Percentiles rank a stretch among this genome's conserved stretches.
Conservation (phyloP, 768 basidiomycete genomes). For the Calvatia gigantea region DNA sequence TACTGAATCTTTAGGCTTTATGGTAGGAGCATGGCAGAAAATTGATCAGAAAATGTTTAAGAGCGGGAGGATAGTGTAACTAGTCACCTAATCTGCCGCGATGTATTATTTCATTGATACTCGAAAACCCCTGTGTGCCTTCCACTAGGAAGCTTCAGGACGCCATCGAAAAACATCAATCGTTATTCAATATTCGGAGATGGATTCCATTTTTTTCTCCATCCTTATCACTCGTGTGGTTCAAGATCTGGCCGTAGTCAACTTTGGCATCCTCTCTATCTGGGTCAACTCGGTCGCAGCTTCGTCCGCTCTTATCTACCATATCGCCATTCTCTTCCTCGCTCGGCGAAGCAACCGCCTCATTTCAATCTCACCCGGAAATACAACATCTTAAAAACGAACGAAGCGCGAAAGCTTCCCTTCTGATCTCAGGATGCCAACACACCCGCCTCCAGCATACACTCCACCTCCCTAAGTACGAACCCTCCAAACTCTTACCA, state of each 20-base stretch:
- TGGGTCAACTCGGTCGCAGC: slow-evolving; percentile 22
- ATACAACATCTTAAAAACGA: not conserved
- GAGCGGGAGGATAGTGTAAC: too few relatives aligned
- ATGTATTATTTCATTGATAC: too few relatives aligned
- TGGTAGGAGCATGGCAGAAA: too few relatives aligned
- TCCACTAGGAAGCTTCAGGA: too few relatives aligned
- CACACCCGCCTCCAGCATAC: not conserved
- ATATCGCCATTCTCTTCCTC: slow-evolving; percentile 16
- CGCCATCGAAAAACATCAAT: too few relatives aligned
- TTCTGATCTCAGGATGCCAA: not conserved
- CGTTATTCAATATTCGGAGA: too few relatives aligned
- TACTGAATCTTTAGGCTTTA: too few relatives aligned
- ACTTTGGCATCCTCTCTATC: slow-evolving; percentile 24
- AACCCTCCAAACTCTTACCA: not conserved
- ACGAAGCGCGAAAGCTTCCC: not conserved
- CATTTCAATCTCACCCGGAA: not conserved
- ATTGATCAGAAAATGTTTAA: too few relatives aligned
- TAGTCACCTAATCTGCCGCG: too few relatives aligned
- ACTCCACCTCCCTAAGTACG: slow-evolving; percentile 1
- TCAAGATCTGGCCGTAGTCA: slow-evolving; percentile 19
- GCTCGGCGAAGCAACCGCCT: slow-evolving; percentile 2
- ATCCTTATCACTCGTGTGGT: slow-evolving; percentile 6
- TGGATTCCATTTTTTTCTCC: too few relatives aligned
- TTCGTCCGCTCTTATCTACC: slow-evolving; percentile 19
- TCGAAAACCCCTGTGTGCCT: too few relatives aligned